Percentiles rank a stretch among this genome's conserved stretches.
These are phyloP conservation scores for Pythium insidiosum DNA, from an alignment of 352 stramenopile genomes.

Conservation along the genomic window DNA sequence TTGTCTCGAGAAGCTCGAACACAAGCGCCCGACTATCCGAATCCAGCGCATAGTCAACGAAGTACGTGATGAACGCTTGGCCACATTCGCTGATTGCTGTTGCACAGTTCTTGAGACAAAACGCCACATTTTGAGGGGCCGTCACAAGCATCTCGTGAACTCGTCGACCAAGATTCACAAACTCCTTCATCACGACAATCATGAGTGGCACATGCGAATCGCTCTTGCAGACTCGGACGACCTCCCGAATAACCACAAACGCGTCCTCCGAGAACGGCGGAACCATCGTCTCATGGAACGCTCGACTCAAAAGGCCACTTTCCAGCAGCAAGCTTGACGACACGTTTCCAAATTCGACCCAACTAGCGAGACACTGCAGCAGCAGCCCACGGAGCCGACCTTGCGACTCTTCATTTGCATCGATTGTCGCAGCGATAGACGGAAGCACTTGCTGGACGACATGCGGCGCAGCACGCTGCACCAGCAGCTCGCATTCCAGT, in stretches of 20 bases:
- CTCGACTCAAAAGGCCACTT: slow-evolving; percentile 42
- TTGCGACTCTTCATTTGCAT: slow-evolving; percentile 44
- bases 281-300: slow-evolving; percentile 42
- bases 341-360: slow-evolving; percentile 67
- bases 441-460: slow-evolving; percentile 55
- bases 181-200: slow-evolving; percentile 73
- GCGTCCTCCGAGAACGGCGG: slow-evolving; percentile 32
- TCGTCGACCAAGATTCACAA: slow-evolving; percentile 60
- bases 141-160: slow-evolving; percentile 26
- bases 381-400: slow-evolving; percentile 33
- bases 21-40: slow-evolving; percentile 49
- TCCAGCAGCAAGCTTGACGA: slow-evolving; percentile 46
- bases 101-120: slow-evolving; percentile 42
- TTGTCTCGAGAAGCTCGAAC: slow-evolving; percentile 66
- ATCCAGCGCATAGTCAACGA: slow-evolving; percentile 70
- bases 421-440: slow-evolving; percentile 43
- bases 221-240: slow-evolving; percentile 49
- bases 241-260: slow-evolving; percentile 55
- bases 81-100: slow-evolving; percentile 64
- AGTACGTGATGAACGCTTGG: slow-evolving; percentile 68
- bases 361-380: slow-evolving; percentile 58
- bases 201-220: slow-evolving; percentile 60
- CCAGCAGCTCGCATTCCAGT: slow-evolving; percentile 50
- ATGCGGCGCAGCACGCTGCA: slow-evolving; percentile 50
- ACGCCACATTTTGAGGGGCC: slow-evolving; percentile 19